A percentile compares a stretch with the other conserved stretches of the same genome.
These are phyloP conservation scores for Phylloporus sp. DNA, from an alignment of 1,284 basidiomycete species.

Conservation along the genomic window DNA sequence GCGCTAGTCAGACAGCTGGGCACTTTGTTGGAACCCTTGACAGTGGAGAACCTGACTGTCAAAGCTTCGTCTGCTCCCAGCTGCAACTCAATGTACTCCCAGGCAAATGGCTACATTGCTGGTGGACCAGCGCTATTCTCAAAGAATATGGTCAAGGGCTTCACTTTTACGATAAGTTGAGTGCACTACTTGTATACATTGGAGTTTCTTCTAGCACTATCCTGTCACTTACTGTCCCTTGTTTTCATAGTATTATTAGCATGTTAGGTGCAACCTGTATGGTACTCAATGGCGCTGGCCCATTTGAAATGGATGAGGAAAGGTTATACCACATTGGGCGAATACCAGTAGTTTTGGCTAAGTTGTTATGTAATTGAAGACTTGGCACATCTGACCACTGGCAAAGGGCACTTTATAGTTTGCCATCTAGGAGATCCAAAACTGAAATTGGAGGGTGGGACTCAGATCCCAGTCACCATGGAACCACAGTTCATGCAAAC, in stretches of 20 bases:
- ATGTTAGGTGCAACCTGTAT: slow-evolving; percentile 79
- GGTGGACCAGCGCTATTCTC: slow-evolving; percentile 88
- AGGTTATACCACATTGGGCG: too few species aligned
- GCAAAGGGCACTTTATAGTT: too few species aligned
- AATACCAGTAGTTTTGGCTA: too few species aligned
- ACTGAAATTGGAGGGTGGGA: too few species aligned
- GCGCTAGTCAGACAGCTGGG: slow-evolving; percentile 76
- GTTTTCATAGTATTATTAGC: slow-evolving; percentile 81
- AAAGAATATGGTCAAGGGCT: slow-evolving; percentile 81
- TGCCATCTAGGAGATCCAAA: too few species aligned
- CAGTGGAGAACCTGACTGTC: slow-evolving; percentile 81
- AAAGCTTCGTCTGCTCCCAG: slow-evolving; percentile 61
- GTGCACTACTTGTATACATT: slow-evolving; percentile 81
- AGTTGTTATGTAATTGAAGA: too few species aligned
- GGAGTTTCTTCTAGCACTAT: background rate
- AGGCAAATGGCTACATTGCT: slow-evolving; percentile 84
- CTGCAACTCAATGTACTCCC: slow-evolving; percentile 46
- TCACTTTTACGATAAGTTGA: slow-evolving; percentile 93
- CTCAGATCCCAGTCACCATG: too few species aligned
- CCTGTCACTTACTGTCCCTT: background rate
- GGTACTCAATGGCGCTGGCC: too few species aligned
- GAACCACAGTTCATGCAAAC: too few species aligned
- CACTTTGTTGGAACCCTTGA: slow-evolving; percentile 62
- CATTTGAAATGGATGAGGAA: too few species aligned
- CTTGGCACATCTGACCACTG: too few species aligned